Base-by-base conservation (phyloP, 352 stramenopile genomes). In the Thalassiosira hispida region DNA sequence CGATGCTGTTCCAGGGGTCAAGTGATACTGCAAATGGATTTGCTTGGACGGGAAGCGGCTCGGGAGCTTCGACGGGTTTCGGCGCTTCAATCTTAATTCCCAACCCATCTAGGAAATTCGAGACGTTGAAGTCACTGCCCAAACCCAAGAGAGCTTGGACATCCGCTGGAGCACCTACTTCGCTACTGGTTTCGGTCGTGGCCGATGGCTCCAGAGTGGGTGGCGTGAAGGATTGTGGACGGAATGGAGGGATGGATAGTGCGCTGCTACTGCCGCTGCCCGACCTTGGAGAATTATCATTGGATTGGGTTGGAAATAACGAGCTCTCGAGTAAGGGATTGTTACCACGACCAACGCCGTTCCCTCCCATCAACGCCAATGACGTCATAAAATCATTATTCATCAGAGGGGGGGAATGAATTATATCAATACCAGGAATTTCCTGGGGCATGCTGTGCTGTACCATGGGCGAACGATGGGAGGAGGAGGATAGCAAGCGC, bases 91-190 rank as follows among this genome's bases (percentile, higher is more conserved):
- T 20, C 2, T 7, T 3, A 33, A 7, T 25, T n/a, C 2, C n/a
- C n/a, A n/a, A n/a, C n/a, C n/a, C 77, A 65, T 93, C 84, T 6
- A 94, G 68, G 77, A 94, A 94, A 57, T 88, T 89, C 65, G 86
- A 84, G 16, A 94, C 84, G 75, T 94, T 88, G 66, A 94, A 94
- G 51, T 81, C 80, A 73, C 77, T 87, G 16, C 72, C 52, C 61
- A 68, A 16, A 35, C 71, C 82, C 23, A 89, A 59, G 8, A 86
- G 60, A 55, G 68, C 44, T 25, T 72, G 57, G 14, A 84, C 69
- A 61, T 72, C 68, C 22, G 67, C 68, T 27, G 77, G 59, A 38
- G 68, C 16, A 23, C 72, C 47, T 9, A 38, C 18, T 25, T 70
- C 38, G 51, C 7, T 60, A 25, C 61, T 80, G 40, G 33, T 68